These are phyloP conservation scores for Aeminium ludgeri DNA, from an alignment of 495 filamentous ascomycete genomes.

Conservation along the genomic window DNA sequence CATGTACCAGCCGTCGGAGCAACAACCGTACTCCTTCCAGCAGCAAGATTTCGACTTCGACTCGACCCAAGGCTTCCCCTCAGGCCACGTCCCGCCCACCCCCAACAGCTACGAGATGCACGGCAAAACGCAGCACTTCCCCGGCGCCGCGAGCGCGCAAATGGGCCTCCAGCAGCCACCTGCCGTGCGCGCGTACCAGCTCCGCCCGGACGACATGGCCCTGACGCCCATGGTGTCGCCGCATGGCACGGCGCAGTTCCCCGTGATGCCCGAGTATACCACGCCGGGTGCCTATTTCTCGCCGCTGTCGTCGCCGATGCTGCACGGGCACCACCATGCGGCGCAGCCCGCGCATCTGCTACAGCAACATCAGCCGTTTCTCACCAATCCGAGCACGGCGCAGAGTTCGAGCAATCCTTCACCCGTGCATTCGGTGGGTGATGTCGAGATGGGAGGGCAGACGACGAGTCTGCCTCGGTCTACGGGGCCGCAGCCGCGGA, in stretches of 20 bases:
- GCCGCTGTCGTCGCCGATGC: conserved; percentile 77
- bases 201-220: conserved; percentile 64
- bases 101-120: conserved; percentile 87
- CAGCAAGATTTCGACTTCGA: conserved; percentile 6
- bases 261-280: conserved; percentile 58
- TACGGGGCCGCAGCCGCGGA: conserved; percentile 10
- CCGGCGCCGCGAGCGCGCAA: too few relatives aligned
- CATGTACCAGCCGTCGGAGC: conserved; percentile 9
- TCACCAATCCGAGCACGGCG: conserved; percentile 13
- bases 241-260: conserved; percentile 80
- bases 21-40: background rate
- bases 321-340: conserved; percentile 70
- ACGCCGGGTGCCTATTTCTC: conserved; percentile 85
- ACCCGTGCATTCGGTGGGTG: conserved; percentile 19
- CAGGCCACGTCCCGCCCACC: conserved; percentile 57
- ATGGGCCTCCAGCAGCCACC: conserved; percentile 43
- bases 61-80: background rate
- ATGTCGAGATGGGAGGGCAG: conserved; percentile 19
- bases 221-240: conserved; percentile 93
- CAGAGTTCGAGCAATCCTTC: conserved; percentile 22
- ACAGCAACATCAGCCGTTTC: conserved; percentile 7
- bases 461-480: conserved; percentile 7
- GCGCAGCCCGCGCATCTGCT: conserved; percentile 6
- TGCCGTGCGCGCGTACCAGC: conserved; percentile 47
- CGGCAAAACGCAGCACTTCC: conserved; percentile 38